Conservation (phyloP, 805 yeast species). For the Jamesozyma spencerorum region DNA sequence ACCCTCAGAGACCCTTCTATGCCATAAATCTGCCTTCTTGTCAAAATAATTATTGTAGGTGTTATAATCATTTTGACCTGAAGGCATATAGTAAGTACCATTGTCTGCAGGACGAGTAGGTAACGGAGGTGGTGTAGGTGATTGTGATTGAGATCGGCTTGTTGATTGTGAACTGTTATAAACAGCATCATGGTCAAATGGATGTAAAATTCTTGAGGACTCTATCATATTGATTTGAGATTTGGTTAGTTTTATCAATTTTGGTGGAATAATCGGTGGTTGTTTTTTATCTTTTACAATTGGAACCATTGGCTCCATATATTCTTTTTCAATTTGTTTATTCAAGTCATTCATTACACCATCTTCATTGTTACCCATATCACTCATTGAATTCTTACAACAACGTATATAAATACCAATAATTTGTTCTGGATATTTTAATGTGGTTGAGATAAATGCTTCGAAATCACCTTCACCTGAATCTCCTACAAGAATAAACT, state of each 20-base stretch:
- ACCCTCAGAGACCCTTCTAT: constrained; percentile 39
- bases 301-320: constrained; percentile 4
- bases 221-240: constrained; percentile 11
- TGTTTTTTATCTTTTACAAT: constrained; percentile 7
- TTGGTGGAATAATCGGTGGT: constrained; percentile 19
- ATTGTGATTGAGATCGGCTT: constrained; percentile 16
- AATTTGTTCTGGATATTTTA: constrained; percentile 51
- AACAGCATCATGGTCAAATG: neutral
- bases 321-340: constrained; percentile 11
- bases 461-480: constrained; percentile 94
- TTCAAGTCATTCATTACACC: constrained; percentile 27
- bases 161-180: constrained; percentile 22
- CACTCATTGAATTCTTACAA: constrained; percentile 61
- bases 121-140: constrained; percentile 1
- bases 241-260: constrained; percentile 15
- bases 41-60: constrained; percentile 31
- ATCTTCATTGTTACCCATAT: constrained; percentile 28
- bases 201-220: constrained; percentile 2
- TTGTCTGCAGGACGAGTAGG: constrained; percentile 1
- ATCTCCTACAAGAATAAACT: constrained; percentile 83
- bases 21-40: constrained; percentile 49
- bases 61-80: constrained; percentile 24
- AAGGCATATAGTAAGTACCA: constrained; percentile 15
- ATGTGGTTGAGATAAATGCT: constrained; percentile 70
- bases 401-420: constrained; percentile 73